Percentiles rank a stretch among this genome's conserved stretches.
phyloP scores from a whole-genome alignment of 495 filamentous ascomycete genomes.

The Tuber borchii region DNA sequence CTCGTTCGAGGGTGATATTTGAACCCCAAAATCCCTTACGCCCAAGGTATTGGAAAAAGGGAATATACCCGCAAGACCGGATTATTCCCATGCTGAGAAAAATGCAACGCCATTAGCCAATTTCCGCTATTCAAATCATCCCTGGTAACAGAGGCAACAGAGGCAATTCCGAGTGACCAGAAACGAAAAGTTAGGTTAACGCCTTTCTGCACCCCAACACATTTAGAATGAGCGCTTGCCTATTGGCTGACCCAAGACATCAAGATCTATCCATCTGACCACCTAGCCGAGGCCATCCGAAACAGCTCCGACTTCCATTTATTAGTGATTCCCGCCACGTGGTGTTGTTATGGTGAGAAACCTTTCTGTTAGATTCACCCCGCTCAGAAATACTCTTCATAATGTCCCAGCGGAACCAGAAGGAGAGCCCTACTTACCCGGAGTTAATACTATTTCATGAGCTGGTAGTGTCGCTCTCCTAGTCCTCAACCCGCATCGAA shows the following conservation, averaged over 20 bases:
- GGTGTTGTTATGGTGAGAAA: not conserved
- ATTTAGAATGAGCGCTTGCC: not conserved
- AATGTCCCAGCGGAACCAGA: not conserved
- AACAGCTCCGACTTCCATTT: not conserved
- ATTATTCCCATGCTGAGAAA: not conserved
- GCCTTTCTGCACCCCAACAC: not conserved
- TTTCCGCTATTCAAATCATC: too few species aligned
- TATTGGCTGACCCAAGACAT: too few species aligned
- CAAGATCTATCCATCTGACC: not conserved
- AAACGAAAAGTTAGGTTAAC: not conserved
- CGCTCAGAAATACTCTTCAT: not conserved
- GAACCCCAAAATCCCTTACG: too few species aligned
- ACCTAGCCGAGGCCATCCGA: not conserved
- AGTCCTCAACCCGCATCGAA: not conserved
- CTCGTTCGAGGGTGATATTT: too few species aligned
- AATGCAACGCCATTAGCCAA: not conserved
- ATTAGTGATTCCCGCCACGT: not conserved
- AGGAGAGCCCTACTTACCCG: too few species aligned
- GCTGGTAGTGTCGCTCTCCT: too few species aligned
- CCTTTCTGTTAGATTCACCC: not conserved
- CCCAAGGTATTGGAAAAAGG: too few species aligned
- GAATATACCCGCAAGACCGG: too few species aligned
- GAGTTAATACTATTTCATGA: too few species aligned
- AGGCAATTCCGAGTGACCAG: not conserved
- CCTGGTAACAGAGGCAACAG: not conserved